Conservation (phyloP, 768 basidiomycete species). For the Hirschioporus abietinus region DNA sequence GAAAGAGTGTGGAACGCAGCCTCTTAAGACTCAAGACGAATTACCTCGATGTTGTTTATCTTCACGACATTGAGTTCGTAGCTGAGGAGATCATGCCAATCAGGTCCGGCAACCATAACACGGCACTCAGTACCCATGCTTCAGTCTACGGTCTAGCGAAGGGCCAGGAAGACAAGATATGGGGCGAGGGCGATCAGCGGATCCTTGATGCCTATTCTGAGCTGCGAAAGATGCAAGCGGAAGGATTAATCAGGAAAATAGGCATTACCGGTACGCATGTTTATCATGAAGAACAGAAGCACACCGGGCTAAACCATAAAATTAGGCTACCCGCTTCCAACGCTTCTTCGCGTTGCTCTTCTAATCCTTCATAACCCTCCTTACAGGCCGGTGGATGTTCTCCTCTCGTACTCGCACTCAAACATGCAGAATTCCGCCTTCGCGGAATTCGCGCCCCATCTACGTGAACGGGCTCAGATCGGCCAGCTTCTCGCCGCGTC, state of each 20-base stretch:
- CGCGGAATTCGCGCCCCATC: constrained; percentile 46
- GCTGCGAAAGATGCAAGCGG: constrained; percentile 60
- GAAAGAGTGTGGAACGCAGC: constrained; percentile 60
- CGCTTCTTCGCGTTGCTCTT: constrained; percentile 76
- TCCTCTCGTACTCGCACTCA: constrained; percentile 80
- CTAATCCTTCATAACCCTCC: constrained; percentile 63
- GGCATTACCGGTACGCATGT: constrained; percentile 65
- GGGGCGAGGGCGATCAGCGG: constrained; percentile 66
- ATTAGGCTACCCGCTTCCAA: constrained; percentile 75
- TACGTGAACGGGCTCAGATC: constrained; percentile 60
- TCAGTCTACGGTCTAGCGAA: constrained; percentile 59
- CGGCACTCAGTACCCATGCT: constrained; percentile 49
- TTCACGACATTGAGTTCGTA: constrained; percentile 84
- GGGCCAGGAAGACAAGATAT: constrained; percentile 50
- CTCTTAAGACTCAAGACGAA: constrained; percentile 63
- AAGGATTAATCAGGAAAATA: constrained; percentile 66
- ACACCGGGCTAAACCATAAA: not conserved
- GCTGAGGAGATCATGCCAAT: constrained; percentile 45
- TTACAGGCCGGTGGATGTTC: constrained; percentile 66
- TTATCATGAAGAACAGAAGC: not conserved
- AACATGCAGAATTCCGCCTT: constrained; percentile 68
- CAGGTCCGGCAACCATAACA: constrained; percentile 47
- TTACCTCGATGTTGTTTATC: constrained; percentile 76
- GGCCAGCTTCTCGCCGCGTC: constrained; percentile 71
- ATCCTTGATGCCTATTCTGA: constrained; percentile 65